Percentiles rank a stretch among this genome's conserved stretches.
Evolutionary conservation across 768 basidiomycete species (phyloP).

Genomic region (Pleurotus giganteus): DNA sequence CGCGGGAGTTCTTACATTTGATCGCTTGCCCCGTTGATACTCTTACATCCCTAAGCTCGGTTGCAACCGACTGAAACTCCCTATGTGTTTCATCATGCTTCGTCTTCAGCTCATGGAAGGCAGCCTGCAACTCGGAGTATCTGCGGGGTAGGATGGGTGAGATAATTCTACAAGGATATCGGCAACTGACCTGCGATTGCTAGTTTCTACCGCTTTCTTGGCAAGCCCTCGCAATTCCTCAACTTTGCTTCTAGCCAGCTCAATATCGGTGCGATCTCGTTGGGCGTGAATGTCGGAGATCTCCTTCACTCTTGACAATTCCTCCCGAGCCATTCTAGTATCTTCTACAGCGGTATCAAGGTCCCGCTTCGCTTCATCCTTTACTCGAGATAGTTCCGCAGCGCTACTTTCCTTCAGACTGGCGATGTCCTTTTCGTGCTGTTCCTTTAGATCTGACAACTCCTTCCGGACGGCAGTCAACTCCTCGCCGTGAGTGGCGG

Average conservation of each 20-base stretch:
- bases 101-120: constrained; percentile 9
- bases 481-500: not conserved
- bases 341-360: not conserved
- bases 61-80: not conserved
- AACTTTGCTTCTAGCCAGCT: constrained; percentile 1
- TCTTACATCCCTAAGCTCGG: not conserved
- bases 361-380: not conserved
- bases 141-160: not conserved
- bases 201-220: constrained; percentile 9
- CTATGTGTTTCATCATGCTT: not conserved
- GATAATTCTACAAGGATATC: not conserved
- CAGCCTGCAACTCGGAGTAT: constrained; percentile 6
- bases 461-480: not conserved
- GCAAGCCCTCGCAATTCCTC: constrained; percentile 6
- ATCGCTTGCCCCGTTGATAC: not conserved
- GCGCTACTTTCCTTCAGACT: not conserved
- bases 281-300: not conserved
- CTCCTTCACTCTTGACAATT: not conserved
- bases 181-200: constrained; percentile 6
- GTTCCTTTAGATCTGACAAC: not conserved
- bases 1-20: constrained; percentile 5
- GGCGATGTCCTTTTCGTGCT: not conserved
- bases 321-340: not conserved
- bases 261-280: not conserved
- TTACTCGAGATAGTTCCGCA: not conserved